These are phyloP conservation scores for Magnolia changhungtana DNA, from an alignment of 164 flowering plant species.

Conservation along the genomic window DNA sequence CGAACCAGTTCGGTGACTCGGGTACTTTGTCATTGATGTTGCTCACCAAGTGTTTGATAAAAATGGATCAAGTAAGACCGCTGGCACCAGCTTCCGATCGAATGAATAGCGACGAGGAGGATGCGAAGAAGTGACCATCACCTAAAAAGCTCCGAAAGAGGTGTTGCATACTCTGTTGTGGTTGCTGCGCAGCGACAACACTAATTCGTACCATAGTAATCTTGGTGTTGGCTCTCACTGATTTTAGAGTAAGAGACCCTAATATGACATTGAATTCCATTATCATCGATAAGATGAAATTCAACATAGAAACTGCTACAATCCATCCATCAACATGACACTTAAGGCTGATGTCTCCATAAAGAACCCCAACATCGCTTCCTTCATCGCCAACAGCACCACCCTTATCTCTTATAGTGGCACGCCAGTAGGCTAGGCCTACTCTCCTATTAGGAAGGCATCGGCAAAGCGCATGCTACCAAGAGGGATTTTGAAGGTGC, in stretches of 20 bases:
- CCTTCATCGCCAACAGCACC: constrained; percentile 35
- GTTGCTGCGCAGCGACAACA: constrained; percentile 32
- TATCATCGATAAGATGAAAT: neutral
- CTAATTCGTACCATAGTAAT: constrained; percentile 20
- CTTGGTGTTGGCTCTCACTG: constrained; percentile 39
- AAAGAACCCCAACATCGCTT: constrained; percentile 41
- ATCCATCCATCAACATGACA: constrained; percentile 17
- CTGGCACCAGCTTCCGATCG: constrained; percentile 21
- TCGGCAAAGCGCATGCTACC: constrained; percentile 34
- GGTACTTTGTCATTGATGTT: no score
- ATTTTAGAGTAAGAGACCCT: constrained; percentile 42
- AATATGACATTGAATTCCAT: constrained; percentile 22
- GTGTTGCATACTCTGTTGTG: constrained; percentile 32
- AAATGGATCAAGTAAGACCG: constrained; percentile 29
- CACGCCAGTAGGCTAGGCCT: constrained; percentile 30
- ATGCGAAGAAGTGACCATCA: neutral
- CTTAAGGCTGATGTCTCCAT: constrained; percentile 27
- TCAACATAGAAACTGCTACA: neutral
- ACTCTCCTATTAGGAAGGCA: constrained; percentile 32
- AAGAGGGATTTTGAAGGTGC: no score
- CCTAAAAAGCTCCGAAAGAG: constrained; percentile 3
- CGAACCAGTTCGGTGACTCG: no score
- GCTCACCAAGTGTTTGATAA: no score
- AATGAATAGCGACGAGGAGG: constrained; percentile 22
- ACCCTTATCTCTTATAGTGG: constrained; percentile 29